Evolutionary conservation across 108 stramenopile genomes (phyloP).

Genomic region (Skeletonema menzelii): DNA sequence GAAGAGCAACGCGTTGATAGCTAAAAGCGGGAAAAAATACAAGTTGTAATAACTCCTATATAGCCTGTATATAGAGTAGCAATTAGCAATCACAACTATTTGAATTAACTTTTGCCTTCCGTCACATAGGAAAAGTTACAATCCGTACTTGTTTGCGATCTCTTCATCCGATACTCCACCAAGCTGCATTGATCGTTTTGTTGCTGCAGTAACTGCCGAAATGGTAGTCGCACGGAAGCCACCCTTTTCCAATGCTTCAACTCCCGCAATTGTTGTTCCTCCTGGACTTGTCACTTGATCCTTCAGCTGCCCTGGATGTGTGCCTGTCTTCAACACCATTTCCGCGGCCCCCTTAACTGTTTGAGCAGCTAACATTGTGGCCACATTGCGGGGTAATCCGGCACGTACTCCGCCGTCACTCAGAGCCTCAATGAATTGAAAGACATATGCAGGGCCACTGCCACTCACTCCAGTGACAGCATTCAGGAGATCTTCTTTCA

Average conservation of each 20-base stretch:
- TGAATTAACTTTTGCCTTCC: not conserved
- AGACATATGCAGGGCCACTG: constrained; percentile 95
- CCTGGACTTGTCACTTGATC: constrained; percentile 91
- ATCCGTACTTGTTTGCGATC: constrained; percentile 64
- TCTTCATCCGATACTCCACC: constrained; percentile 71
- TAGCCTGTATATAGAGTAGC: too few relatives aligned
- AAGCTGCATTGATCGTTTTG: constrained; percentile 76
- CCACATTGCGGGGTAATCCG: constrained; percentile 86
- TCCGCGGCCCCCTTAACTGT: constrained; percentile 96
- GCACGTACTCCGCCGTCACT: constrained; percentile 95
- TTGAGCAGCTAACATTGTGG: constrained; percentile 90
- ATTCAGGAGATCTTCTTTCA: constrained; percentile 77
- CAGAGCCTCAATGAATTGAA: constrained; percentile 94
- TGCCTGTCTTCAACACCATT: constrained; percentile 90
- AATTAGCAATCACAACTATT: not conserved
- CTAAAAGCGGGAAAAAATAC: too few relatives aligned
- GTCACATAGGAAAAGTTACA: constrained; percentile 32
- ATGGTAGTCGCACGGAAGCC: constrained; percentile 75
- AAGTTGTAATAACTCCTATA: too few relatives aligned
- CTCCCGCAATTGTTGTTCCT: constrained; percentile 95
- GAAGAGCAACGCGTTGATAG: too few relatives aligned
- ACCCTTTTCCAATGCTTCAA: constrained; percentile 89
- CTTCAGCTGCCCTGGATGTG: constrained; percentile 92
- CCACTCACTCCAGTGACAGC: constrained; percentile 96
- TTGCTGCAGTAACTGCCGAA: constrained; percentile 74